Evolutionary conservation across 2,329 filamentous ascomycete species (phyloP).

Genomic region (Pseudogymnoascus sp.): DNA sequence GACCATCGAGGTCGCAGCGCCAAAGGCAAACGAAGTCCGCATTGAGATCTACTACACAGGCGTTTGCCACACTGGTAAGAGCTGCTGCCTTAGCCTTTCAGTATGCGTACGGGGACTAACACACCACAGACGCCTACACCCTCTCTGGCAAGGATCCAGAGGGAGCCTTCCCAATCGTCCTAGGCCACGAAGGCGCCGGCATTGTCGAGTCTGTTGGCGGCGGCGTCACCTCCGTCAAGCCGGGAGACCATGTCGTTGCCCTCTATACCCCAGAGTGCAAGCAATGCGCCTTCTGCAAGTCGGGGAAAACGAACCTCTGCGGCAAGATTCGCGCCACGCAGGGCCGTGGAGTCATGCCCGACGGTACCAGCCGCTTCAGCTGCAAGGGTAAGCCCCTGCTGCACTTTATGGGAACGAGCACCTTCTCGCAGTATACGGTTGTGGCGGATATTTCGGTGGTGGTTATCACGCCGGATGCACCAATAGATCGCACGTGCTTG

Average conservation of each 20-base stretch:
- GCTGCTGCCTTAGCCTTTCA: slow-evolving; percentile 14
- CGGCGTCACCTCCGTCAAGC: slow-evolving; percentile 89
- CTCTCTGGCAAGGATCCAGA: slow-evolving; percentile 95
- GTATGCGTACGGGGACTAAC: neutral
- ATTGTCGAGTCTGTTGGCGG: slow-evolving; percentile 90
- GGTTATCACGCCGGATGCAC: slow-evolving; percentile 78
- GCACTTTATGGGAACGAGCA: slow-evolving; percentile 99
- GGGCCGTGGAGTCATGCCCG: slow-evolving; percentile 88
- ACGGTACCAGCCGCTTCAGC: too few relatives aligned
- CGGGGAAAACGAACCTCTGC: slow-evolving; percentile 97
- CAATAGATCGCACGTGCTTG: slow-evolving; percentile 92
- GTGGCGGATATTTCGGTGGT: slow-evolving; percentile 98
- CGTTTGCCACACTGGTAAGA: slow-evolving; percentile 89
- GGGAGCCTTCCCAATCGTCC: slow-evolving; percentile 81
- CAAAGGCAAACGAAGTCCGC: slow-evolving; percentile 86
- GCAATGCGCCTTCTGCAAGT: slow-evolving; percentile 99
- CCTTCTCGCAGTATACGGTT: slow-evolving; percentile 98
- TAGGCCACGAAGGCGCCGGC: slow-evolving; percentile 86
- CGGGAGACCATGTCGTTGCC: slow-evolving; percentile 82
- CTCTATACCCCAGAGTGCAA: slow-evolving; percentile 93
- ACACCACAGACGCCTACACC: slow-evolving; percentile 70
- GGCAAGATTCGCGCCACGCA: slow-evolving; percentile 98
- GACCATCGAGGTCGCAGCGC: slow-evolving; percentile 84
- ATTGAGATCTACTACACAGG: slow-evolving; percentile 97
- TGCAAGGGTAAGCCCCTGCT: slow-evolving; percentile 90